These are phyloP conservation scores for Arthrobotrys conoides DNA, from an alignment of 2,329 filamentous ascomycete genomes.

Conservation along the genomic window DNA sequence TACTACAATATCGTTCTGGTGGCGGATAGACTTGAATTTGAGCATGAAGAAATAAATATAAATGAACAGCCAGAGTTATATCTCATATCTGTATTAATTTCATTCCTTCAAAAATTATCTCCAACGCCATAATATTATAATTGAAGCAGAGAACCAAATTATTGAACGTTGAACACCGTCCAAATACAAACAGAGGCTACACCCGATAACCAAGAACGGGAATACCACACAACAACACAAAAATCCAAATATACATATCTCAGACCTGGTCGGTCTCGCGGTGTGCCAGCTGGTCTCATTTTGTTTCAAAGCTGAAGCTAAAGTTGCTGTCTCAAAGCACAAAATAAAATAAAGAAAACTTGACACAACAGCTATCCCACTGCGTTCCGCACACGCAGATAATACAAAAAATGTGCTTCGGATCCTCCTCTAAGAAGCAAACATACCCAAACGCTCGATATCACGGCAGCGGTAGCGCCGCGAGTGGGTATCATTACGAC, in stretches of 20 bases:
- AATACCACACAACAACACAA: no score
- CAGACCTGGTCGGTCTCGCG: no score
- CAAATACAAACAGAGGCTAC: no score
- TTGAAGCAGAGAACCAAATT: no score
- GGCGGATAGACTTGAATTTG: neutral
- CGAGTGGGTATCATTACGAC: conserved; percentile 26
- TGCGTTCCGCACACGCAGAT: neutral
- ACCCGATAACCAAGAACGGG: no score
- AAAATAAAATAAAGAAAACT: neutral
- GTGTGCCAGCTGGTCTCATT: no score
- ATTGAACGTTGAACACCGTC: no score
- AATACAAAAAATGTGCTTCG: conserved; percentile 52
- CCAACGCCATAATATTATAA: no score
- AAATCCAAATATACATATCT: neutral
- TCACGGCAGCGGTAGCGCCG: conserved; percentile 41
- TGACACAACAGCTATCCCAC: neutral
- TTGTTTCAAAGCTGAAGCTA: no score
- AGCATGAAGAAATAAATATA: no score
- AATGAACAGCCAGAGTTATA: neutral
- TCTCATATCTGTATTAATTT: no score
- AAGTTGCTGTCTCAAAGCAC: neutral
- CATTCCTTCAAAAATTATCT: no score
- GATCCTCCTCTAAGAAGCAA: conserved; percentile 32
- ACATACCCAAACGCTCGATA: conserved; percentile 53
- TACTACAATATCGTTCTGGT: neutral